Base-by-base conservation (phyloP, 441 rosid genomes). In the Raphanus hybrid region DNA sequence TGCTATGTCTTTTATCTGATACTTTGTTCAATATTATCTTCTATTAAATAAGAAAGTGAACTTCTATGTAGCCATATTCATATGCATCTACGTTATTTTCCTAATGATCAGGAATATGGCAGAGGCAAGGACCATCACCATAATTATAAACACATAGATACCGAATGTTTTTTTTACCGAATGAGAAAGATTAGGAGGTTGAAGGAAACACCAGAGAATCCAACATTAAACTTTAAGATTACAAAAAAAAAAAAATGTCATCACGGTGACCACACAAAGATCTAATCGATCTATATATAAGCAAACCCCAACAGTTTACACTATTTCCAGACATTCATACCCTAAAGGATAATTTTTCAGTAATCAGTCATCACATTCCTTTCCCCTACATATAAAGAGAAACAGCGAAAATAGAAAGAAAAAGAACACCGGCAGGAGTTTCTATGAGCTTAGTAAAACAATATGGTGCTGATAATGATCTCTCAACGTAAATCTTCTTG, bases 231-330 rank as follows among this genome's bases (percentile, higher is more conserved):
- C n/a, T 43, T 41, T 41, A 3, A 43, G n/a, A 43, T 43, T 70
- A 64, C 66, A 54, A 35, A 43, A 55, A 55, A 60, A 52, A 3
- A 15, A 54, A 43, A 7, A 64, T 27, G 18, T 37, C 70, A 54
- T 70, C 60, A 70, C 58, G 59, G 63, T 29, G 50, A 64, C 29
- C 52, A 41, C 52, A 41, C 9, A 54, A 23, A n/a, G 39, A 45
- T 37, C 73, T 75, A 75, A 20, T n/a, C n/a, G n/a, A n/a, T 67
- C 66, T 39, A 27, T 55, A 54, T 14, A 64, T 54, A 10, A 58
- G 48, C 67, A 67, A 75, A 59, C 16, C 26, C 73, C 62, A 69
- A 64, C 37, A 63, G 64, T 8, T 23, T 69, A 69, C 55, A 76
- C 58, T 54, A 15, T 14, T 39, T 26, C 57, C 65, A 41, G 16